Percentiles rank a stretch among this genome's conserved stretches.
These are phyloP conservation scores for Chrysoporthe puriensis DNA, from an alignment of 2,329 filamentous ascomycete species.

Conservation along the genomic window DNA sequence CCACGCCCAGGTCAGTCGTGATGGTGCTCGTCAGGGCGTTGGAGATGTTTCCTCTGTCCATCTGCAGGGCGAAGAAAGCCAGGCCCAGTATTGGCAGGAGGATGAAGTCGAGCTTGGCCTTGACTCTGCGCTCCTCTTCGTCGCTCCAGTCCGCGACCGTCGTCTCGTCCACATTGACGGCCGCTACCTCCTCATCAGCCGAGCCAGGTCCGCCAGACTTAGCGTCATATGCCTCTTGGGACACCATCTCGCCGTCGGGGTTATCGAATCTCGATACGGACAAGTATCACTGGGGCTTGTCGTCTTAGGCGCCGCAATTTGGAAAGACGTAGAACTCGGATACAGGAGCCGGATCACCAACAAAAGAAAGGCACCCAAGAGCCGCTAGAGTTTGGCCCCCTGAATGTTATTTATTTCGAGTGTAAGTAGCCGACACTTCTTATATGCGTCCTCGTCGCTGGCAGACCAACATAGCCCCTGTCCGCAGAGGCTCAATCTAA, in stretches of 20 bases:
- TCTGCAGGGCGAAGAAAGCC: slow-evolving; percentile 49
- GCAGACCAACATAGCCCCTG: no score
- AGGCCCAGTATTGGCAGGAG: slow-evolving; percentile 52
- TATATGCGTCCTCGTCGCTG: no score
- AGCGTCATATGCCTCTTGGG: not conserved
- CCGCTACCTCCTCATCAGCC: not conserved
- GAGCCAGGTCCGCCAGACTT: not conserved
- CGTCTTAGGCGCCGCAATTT: no score
- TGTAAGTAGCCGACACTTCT: no score
- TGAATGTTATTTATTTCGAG: not conserved
- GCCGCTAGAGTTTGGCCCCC: not conserved
- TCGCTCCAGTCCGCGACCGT: not conserved
- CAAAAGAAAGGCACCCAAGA: not conserved
- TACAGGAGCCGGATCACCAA: not conserved
- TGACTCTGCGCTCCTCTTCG: slow-evolving; percentile 10
- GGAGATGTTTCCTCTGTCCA: slow-evolving; percentile 44
- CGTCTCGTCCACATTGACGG: slow-evolving; percentile 1
- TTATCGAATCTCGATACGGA: not conserved
- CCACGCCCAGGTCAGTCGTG: slow-evolving; percentile 52
- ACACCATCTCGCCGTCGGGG: not conserved
- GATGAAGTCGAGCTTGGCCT: slow-evolving; percentile 46
- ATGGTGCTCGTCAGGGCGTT: slow-evolving; percentile 54
- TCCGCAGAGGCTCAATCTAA: no score
- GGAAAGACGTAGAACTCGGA: not conserved
- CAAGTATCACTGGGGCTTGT: not conserved